Percentiles rank a stretch among this genome's conserved stretches.
Evolutionary conservation across 2,329 filamentous ascomycete genomes (phyloP).

Genomic region (Verticillium tricorpus): DNA sequence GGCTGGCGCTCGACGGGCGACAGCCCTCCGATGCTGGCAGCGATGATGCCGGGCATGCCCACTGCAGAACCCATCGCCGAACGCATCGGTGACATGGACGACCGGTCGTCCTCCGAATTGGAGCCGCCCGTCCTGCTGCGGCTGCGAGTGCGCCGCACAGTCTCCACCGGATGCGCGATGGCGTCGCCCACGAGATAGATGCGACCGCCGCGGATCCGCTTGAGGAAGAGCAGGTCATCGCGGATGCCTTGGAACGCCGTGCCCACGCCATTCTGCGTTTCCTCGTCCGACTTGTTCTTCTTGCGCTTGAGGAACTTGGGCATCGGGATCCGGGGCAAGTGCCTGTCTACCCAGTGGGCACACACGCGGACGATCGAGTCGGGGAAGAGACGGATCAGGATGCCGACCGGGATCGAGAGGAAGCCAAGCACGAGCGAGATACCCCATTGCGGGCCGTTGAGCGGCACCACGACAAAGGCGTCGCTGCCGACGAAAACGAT

Average conservation of each 20-base stretch:
- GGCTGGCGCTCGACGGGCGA: slow-evolving; percentile 9
- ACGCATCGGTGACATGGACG: slow-evolving; percentile 10
- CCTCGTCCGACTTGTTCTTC: slow-evolving; percentile 20
- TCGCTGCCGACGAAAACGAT: slow-evolving; percentile 66
- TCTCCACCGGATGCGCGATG: slow-evolving; percentile 51
- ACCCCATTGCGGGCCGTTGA: slow-evolving; percentile 62
- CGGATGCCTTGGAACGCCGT: slow-evolving; percentile 49
- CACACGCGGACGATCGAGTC: slow-evolving; percentile 16
- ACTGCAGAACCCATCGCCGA: slow-evolving; percentile 14
- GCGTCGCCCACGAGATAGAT: slow-evolving; percentile 56
- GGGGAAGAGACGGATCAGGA: slow-evolving; percentile 52
- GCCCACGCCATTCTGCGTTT: slow-evolving; percentile 27
- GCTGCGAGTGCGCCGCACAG: slow-evolving; percentile 11
- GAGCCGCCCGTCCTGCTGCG: slow-evolving; percentile 11
- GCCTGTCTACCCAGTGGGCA: slow-evolving; percentile 9
- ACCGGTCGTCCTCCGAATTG: slow-evolving; percentile 3
- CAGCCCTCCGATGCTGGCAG: slow-evolving; percentile 15
- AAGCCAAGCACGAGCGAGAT: slow-evolving; percentile 64
- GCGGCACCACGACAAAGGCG: slow-evolving; percentile 49
- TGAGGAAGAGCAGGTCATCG: slow-evolving; percentile 58
- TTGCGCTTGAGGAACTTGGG: slow-evolving; percentile 11
- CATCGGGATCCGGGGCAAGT: slow-evolving; percentile 8
- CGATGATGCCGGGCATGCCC: slow-evolving; percentile 15
- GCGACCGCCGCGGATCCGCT: slow-evolving; percentile 55
- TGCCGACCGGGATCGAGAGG: slow-evolving; percentile 62